These are phyloP conservation scores for Acacia confusa DNA, from an alignment of 306 rosid species.

Conservation along the genomic window DNA sequence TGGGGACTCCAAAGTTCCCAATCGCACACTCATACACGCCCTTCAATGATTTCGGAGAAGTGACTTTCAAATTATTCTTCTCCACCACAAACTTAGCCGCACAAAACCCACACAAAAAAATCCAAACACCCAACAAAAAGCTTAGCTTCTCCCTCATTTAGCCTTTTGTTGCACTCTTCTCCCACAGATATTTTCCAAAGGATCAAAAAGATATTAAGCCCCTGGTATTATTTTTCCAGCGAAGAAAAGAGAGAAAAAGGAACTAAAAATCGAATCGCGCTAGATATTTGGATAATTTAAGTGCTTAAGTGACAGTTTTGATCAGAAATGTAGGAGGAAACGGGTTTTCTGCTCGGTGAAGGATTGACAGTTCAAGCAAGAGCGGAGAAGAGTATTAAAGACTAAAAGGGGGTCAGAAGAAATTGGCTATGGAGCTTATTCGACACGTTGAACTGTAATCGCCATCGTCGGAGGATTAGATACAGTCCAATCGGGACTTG, in stretches of 20 bases:
- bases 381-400: constrained; percentile 22
- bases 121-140: constrained; percentile 47
- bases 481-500: background rate
- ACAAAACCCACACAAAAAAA: constrained; percentile 56
- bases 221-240: background rate
- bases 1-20: constrained; percentile 95
- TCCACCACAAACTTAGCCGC: constrained; percentile 84
- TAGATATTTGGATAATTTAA: background rate
- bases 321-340: constrained; percentile 26
- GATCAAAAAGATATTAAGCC: background rate
- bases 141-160: constrained; percentile 49
- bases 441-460: constrained; percentile 26
- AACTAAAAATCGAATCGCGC: constrained; percentile 24
- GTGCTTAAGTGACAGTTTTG: background rate
- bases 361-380: constrained; percentile 10
- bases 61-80: constrained; percentile 85
- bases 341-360: constrained; percentile 26
- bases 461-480: background rate
- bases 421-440: constrained; percentile 28
- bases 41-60: constrained; percentile 60
- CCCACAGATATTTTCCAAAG: background rate
- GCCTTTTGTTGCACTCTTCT: constrained; percentile 19
- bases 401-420: background rate
- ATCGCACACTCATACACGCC: constrained; percentile 85
- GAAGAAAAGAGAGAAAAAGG: background rate